These are phyloP conservation scores for Colletotrichum sp. DNA, from an alignment of 2,329 filamentous ascomycete genomes.

Conservation along the genomic window DNA sequence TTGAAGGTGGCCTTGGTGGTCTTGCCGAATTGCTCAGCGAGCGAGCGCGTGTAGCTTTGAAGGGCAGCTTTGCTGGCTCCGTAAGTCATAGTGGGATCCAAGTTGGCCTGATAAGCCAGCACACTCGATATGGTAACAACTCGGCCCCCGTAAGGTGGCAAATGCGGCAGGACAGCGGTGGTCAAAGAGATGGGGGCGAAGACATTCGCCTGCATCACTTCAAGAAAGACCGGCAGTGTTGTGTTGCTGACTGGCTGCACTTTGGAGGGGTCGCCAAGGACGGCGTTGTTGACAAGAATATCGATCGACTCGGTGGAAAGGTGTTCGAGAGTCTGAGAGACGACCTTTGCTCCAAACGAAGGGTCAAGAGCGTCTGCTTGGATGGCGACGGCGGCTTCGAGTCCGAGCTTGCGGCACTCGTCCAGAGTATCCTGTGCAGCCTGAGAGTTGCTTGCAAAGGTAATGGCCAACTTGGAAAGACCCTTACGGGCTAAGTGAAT, in stretches of 20 bases:
- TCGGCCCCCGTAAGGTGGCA: conserved; percentile 34
- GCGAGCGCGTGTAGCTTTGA: conserved; percentile 30
- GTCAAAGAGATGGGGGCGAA: conserved; percentile 30
- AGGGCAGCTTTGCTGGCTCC: conserved; percentile 37
- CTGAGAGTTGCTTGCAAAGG: background rate
- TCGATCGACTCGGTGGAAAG: background rate
- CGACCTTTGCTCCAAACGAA: background rate
- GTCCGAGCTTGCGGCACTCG: background rate
- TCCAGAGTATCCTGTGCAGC: background rate
- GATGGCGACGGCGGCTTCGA: background rate
- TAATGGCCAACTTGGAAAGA: background rate
- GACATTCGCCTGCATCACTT: background rate
- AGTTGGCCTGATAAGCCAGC: background rate
- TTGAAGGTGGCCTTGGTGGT: conserved; percentile 31
- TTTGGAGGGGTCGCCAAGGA: background rate
- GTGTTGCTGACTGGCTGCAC: background rate
- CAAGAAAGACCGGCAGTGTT: background rate
- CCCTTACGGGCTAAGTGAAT: background rate
- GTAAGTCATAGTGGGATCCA: conserved; percentile 24
- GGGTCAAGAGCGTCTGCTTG: background rate
- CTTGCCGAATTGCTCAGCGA: conserved; percentile 33
- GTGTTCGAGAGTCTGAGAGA: background rate
- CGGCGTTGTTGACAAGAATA: conserved; percentile 11
- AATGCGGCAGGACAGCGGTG: conserved; percentile 30
- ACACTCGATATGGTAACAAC: conserved; percentile 38